Base-by-base conservation (phyloP, 495 filamentous ascomycete species). In the Penicillium ochrochloron region DNA sequence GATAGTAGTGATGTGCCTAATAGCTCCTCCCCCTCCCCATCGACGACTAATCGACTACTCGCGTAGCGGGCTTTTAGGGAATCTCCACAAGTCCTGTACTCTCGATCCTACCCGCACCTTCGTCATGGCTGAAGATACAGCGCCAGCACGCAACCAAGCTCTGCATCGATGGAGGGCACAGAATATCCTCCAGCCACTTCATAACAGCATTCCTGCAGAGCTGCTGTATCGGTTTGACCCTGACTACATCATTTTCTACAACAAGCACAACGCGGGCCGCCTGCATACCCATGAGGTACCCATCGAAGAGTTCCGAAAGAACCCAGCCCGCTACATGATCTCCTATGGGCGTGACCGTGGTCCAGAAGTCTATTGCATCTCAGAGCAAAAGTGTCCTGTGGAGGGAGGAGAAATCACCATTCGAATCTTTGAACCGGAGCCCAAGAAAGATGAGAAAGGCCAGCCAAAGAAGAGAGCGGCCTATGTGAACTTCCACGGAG, bases 241-340 rank as follows among this genome's bases (percentile, higher is more conserved):
- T 2, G 65, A 69, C 53, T 80, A 76, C 55, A 71, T 77, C 11
- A 70, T 73, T 42, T 66, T 78, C 64, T 76, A 77, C 69, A 73
- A 76, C 62, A 70, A 76, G 62, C 70, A 77, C 72, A 73, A 77
- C 59, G 70, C 68, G n/a, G 77, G 79, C 27, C 67, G 80, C 46
- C 67, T 81, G 15, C 74, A 79, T 66, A 74, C 76, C 6, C 76
- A 81, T 46, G 73, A 80, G 59, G 73, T 80, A 27, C 70, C 76
- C 21, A 82, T 84, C 35, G 73, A 83, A 54, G 73, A 81, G 9
- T 72, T 80, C 72, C 60, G 78, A 46, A 80, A 69, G 69, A 76
- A 70, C 31, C 82, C 83, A 12, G 73, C 63, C 29, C 70, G 70
- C 19, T 80, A 76, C 55, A 59, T 66, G 33, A 76, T 70, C 41